Evolutionary conservation across 345 rosid species (phyloP), one percentile per base, ranked within the genome.

Genomic region (Brassica nigra): DNA sequence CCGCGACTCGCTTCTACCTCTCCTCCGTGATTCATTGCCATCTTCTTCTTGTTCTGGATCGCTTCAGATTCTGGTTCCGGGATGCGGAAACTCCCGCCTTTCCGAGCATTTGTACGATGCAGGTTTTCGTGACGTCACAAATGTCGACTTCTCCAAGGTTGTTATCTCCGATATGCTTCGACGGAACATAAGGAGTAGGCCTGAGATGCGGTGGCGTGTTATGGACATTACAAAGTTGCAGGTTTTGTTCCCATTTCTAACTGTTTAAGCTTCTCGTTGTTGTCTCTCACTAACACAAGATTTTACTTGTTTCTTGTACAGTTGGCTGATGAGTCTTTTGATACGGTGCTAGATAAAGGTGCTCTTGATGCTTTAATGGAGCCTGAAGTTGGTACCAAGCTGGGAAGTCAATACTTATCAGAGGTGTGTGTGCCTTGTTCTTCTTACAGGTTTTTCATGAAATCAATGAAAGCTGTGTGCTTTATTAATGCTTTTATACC

Each of bases 321-420:
- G 99, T 87, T 91, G 54, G 65, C 37, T 1, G 94, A 90, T 42
- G 89, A 76, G 5, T 79, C 81, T 1, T 95, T 91, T 74, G 87
- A 92, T 83, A 81, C 62, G 81, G 86, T 95, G 71, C 85, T 95
- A 12, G 99, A 95, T 85, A 92, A 95, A 85, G 99, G 99, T 78
- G 99, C 95, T 73, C 81, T 95, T 83, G 99, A 95, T 90, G 99
- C 99, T 82, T 84, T 95, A 67, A 92, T 95, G 99, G 99, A 95
- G 87, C 97, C 97, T 7, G 86, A 87, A 81, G 88, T 85, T 23
- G 99, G 99, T 20, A 76, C 89, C 2, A 88, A 85, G 78, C 86
- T 92, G 10, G 99, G 98, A 42, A 83, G 54, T 58, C 86, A 87
- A 77, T 95, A 95, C 82, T 84, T 92, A 82, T 84, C 89, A 4